Percentiles rank a stretch among this genome's conserved stretches.
Conservation (phyloP, 2,329 filamentous ascomycete species). For the Aspergillus fructus region DNA sequence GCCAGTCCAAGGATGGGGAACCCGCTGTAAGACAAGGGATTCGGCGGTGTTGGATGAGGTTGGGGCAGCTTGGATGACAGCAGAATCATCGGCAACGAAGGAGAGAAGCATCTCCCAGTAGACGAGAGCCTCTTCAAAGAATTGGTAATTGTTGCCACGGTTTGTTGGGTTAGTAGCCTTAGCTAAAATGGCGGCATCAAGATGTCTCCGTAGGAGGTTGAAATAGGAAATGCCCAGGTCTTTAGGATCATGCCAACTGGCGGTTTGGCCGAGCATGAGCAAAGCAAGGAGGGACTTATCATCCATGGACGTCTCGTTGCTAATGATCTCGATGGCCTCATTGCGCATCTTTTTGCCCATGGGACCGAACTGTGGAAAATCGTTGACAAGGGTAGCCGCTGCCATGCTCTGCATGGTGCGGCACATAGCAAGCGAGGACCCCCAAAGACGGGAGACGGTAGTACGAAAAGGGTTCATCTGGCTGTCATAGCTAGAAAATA, state of each 20-base stretch:
- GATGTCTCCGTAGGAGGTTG: conserved; percentile 40
- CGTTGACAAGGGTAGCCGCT: conserved; percentile 59
- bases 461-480: conserved; percentile 61
- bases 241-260: conserved; percentile 59
- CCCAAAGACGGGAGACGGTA: conserved; percentile 58
- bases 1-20: conserved; percentile 41
- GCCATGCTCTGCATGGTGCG: conserved; percentile 65
- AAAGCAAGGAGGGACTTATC: conserved; percentile 59
- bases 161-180: conserved; percentile 13
- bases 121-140: conserved; percentile 57
- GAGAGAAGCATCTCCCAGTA: conserved; percentile 62
- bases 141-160: conserved; percentile 47
- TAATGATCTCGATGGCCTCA: conserved; percentile 54
- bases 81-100: conserved; percentile 48
- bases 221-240: conserved; percentile 57
- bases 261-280: conserved; percentile 59
- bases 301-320: conserved; percentile 48
- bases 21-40: conserved; percentile 32
- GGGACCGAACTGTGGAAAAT: conserved; percentile 54
- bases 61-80: conserved; percentile 24
- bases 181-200: conserved; percentile 42
- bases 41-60: conserved; percentile 22
- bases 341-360: conserved; percentile 53
- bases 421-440: conserved; percentile 58
- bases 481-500: conserved; percentile 66